Percentiles rank a stretch among this genome's conserved stretches.
phyloP scores from a whole-genome alignment of 2,329 filamentous ascomycete genomes.

The Fusarium verrucosum region DNA sequence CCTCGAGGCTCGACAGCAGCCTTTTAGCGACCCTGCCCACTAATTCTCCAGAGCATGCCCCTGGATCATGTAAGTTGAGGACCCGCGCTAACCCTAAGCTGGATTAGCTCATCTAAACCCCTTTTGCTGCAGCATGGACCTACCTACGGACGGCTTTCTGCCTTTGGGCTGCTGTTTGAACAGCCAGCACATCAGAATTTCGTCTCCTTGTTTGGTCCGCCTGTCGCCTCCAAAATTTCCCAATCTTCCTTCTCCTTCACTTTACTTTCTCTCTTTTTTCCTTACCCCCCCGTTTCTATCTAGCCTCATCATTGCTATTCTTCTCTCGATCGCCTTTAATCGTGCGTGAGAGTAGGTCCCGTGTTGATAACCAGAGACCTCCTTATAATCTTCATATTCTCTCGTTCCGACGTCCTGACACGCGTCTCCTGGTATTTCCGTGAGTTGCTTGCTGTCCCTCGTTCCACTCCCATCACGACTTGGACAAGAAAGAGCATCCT shows the following conservation, averaged over 20 bases:
- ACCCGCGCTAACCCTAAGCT: constrained; percentile 35
- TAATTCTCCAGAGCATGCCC: constrained; percentile 45
- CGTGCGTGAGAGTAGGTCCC: constrained; percentile 43
- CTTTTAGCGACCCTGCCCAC: constrained; percentile 41
- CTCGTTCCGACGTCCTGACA: constrained; percentile 47
- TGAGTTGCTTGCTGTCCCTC: constrained; percentile 42
- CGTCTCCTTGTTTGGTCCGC: constrained; percentile 44
- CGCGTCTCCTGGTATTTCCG: constrained; percentile 46
- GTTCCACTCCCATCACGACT: constrained; percentile 34
- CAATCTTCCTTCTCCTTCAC: constrained; percentile 43
- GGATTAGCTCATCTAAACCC: constrained; percentile 47
- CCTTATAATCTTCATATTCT: constrained; percentile 43
- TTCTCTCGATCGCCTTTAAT: constrained; percentile 44
- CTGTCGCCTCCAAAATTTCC: constrained; percentile 47
- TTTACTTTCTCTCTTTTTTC: constrained; percentile 39
- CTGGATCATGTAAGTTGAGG: constrained; percentile 35
- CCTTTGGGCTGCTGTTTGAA: constrained; percentile 43
- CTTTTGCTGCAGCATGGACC: constrained; percentile 49
- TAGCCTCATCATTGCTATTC: constrained; percentile 52
- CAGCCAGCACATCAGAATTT: constrained; percentile 50
- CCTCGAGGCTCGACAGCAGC: constrained; percentile 17
- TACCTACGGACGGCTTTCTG: constrained; percentile 41
- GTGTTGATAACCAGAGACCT: constrained; percentile 34
- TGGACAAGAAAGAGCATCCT: constrained; percentile 34
- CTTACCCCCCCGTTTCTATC: constrained; percentile 41